Base-by-base conservation (phyloP, 208 protist species). In the Porcisia deanei region DNA sequence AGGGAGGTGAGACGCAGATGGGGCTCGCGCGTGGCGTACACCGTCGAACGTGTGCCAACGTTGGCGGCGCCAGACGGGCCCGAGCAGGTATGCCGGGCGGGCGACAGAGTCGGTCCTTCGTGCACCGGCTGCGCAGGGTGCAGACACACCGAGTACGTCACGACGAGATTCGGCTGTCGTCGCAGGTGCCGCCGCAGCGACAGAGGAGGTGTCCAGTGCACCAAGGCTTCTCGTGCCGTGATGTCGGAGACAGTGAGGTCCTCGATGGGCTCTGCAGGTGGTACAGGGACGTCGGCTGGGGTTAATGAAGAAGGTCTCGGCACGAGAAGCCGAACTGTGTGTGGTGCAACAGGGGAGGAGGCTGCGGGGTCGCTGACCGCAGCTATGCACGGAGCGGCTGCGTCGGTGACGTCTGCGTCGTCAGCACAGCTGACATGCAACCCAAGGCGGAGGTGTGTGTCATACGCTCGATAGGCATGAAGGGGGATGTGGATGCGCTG, bases 151-250 rank as follows among this genome's bases (percentile, higher is more conserved):
- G 59, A 63, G 65, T 77, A 77, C 2, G 65, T 10, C 41, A 71
- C 63, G 3, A 7, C 10, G 34, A 55, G 70, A 34, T 34, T 7
- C n/a, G 66, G 73, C 12, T 77, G 61, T 22, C 63, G 73, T 16
- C 73, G 63, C 39, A 77, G 73, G 54, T 72, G 73, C 3, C 64
- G 73, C 18, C 58, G 20, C 30, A 77, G 49, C 39, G 73, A 72
- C 0, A 72, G 73, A n/a, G 73, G 73, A 25, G 73, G 73, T 4
- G 66, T 72, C 73, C 73, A 77, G 73, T 66, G 45, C 4, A 77
- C 54, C 41, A 72, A n/a, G 18, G 73, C 73, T 22, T 65, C 65
- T 20, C 37, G 20, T 3, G 63, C 52, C 30, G 73, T 66, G 65
- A 77, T 77, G 54, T 53, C 64, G 54, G 73, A 64, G 53, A 72